phyloP scores from a whole-genome alignment of 108 stramenopile species.

The Cylindrotheca fusiformis region DNA sequence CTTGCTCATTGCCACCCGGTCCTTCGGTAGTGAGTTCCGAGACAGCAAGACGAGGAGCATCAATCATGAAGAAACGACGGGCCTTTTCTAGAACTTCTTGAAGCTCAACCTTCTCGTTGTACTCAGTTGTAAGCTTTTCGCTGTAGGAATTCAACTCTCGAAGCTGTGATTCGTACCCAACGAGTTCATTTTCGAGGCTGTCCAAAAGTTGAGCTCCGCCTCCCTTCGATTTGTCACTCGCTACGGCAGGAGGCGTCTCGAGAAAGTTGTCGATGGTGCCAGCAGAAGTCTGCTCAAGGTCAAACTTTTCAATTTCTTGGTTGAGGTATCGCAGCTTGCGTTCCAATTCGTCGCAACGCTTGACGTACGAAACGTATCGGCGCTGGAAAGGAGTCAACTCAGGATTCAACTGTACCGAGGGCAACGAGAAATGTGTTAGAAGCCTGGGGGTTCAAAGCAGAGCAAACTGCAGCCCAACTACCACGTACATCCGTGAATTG shows the following conservation, averaged over 20 bases:
- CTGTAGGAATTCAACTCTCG: conserved; percentile 90
- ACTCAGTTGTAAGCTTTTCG: conserved; percentile 93
- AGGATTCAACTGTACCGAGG: conserved; percentile 76
- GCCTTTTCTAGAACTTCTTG: conserved; percentile 96
- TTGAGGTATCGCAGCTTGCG: conserved; percentile 94
- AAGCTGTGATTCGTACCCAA: conserved; percentile 90
- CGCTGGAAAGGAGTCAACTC: conserved; percentile 98
- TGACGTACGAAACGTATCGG: conserved; percentile 95
- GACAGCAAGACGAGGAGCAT: conserved; percentile 84
- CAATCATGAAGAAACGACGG: conserved; percentile 87
- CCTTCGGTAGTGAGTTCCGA: conserved; percentile 49
- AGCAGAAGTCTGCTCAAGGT: conserved; percentile 64
- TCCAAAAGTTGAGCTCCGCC: conserved; percentile 80
- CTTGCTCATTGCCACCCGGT: conserved; percentile 32
- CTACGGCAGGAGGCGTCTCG: conserved; percentile 26
- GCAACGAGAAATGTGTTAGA: background rate
- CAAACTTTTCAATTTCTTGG: conserved; percentile 89
- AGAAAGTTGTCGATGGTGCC: conserved; percentile 68
- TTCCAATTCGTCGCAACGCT: conserved; percentile 97
- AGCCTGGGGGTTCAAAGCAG: background rate
- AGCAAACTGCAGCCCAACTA: background rate
- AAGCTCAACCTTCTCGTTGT: conserved; percentile 96
- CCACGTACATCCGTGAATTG: conserved; percentile 94
- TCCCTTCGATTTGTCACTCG: conserved; percentile 34
- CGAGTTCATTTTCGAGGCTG: conserved; percentile 86